Evolutionary conservation across 2,329 filamentous ascomycete genomes (phyloP).

Genomic region (Colletotrichum tanaceti): DNA sequence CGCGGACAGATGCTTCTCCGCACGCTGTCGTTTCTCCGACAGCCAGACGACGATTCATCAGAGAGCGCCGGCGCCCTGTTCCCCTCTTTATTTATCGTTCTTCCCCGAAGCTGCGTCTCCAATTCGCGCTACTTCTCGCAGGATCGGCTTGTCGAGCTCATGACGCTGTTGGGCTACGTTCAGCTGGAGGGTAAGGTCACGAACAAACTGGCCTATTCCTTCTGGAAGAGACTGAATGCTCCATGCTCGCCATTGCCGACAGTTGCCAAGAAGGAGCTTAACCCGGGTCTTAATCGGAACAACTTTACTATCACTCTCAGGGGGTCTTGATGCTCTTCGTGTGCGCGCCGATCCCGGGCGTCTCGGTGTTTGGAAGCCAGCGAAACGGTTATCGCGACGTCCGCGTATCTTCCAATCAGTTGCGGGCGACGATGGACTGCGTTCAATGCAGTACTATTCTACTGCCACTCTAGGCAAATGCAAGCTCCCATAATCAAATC

Average conservation of each 20-base stretch:
- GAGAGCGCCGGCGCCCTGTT: conserved; percentile 54
- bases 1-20: conserved; percentile 88
- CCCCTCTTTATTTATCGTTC: conserved; percentile 85
- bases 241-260: conserved; percentile 43
- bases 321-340: conserved; percentile 43
- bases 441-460: background rate
- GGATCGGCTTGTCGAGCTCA: conserved; percentile 74
- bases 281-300: conserved; percentile 81
- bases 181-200: conserved; percentile 77
- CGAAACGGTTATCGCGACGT: background rate
- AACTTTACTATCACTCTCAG: conserved; percentile 87
- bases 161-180: conserved; percentile 80
- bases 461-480: background rate
- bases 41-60: conserved; percentile 43
- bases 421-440: background rate
- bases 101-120: conserved; percentile 86
- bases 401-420: background rate
- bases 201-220: conserved; percentile 85
- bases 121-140: conserved; percentile 94
- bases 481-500: background rate
- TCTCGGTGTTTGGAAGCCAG: background rate
- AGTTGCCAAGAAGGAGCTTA: conserved; percentile 81
- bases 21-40: conserved; percentile 76
- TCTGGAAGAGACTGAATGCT: conserved; percentile 72
- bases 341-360: background rate